Evolutionary conservation across 352 stramenopile genomes (phyloP).

Genomic region (Globisporangium irregulare): DNA sequence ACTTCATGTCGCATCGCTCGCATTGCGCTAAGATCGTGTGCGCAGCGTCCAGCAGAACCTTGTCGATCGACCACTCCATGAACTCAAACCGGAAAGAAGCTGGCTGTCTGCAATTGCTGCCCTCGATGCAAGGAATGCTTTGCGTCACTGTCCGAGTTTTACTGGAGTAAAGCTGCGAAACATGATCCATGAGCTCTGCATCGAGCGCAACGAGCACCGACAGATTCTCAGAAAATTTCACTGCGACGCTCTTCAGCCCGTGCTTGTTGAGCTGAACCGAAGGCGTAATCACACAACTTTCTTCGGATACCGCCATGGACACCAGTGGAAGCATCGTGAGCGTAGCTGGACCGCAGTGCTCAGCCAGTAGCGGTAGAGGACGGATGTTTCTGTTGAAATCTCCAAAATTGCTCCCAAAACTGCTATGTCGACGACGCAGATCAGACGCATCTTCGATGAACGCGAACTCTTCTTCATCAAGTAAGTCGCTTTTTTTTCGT

Average conservation of each 20-base stretch:
- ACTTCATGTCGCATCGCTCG: conserved; percentile 69
- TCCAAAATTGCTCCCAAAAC: conserved; percentile 51
- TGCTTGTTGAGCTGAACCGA: conserved; percentile 65
- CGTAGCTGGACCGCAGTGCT: conserved; percentile 37
- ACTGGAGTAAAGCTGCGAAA: conserved; percentile 72
- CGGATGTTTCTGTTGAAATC: conserved; percentile 32
- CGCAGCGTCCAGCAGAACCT: conserved; percentile 57
- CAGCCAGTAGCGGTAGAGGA: conserved; percentile 45
- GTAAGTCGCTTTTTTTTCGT: conserved; percentile 17
- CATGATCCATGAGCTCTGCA: conserved; percentile 71
- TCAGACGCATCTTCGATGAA: conserved; percentile 76
- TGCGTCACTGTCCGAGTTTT: conserved; percentile 71
- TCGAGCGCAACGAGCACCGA: conserved; percentile 75
- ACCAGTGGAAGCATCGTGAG: conserved; percentile 65
- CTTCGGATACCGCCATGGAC: conserved; percentile 30
- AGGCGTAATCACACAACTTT: conserved; percentile 53
- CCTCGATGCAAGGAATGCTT: conserved; percentile 64
- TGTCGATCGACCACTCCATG: conserved; percentile 79
- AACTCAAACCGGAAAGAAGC: conserved; percentile 81
- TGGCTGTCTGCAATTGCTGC: conserved; percentile 63
- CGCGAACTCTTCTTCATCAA: conserved; percentile 72
- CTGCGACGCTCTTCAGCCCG: conserved; percentile 55
- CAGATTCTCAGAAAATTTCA: conserved; percentile 84
- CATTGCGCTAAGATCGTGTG: conserved; percentile 62
- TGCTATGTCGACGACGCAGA: conserved; percentile 54